Evolutionary conservation across 2,329 filamentous ascomycete species (phyloP), one percentile per base, ranked within the genome.

Genomic region (Aspergillus quadrilineatus): DNA sequence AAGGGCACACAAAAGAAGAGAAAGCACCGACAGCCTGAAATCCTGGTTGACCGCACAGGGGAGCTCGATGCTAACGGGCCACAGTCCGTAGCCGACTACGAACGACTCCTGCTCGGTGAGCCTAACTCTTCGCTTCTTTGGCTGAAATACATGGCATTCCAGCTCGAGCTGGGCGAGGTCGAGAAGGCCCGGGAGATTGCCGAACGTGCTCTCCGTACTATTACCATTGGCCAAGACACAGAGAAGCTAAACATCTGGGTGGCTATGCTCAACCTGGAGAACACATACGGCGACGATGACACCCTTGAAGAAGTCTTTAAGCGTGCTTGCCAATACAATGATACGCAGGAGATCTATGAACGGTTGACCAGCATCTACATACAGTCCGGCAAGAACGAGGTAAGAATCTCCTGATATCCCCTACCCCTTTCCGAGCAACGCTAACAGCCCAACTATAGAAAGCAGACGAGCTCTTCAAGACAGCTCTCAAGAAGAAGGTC

Each of bases 61-160:
- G 90, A 96, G 65, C 84, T 99, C 9, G 92, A 97, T 71, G 86
- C 84, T 46, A 85, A 92, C 65, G 93, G 93, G 0, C 94, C 94
- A 2, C 92, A 95, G 71, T 93, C 90, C 1, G 84, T 90, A 14
- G 90, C 89, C 60, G 95, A 99, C 74, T 99, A 92, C 73, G 95
- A 99, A 77, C 88, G 94, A 64, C 86, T 97, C 26, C 84, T 99
- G 42, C 85, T 99, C 22, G 90, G 92, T 55, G 89, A 96, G 71
- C 92, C 94, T 2, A 92, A 97, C 76, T 93, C 90, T n/a, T 95
- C 93, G 0, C 81, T 88, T 60, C 83, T 97, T 29, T 99, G 94
- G 94, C 90, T 97, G 53, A 85, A 90, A 63, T 99, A 99, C 77
- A 97, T 99, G 91, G 92, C 92, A n/a, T 96, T 96, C 82, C 91